Conservation (phyloP, 2,329 filamentous ascomycete species). For the Cadophora malorum region DNA sequence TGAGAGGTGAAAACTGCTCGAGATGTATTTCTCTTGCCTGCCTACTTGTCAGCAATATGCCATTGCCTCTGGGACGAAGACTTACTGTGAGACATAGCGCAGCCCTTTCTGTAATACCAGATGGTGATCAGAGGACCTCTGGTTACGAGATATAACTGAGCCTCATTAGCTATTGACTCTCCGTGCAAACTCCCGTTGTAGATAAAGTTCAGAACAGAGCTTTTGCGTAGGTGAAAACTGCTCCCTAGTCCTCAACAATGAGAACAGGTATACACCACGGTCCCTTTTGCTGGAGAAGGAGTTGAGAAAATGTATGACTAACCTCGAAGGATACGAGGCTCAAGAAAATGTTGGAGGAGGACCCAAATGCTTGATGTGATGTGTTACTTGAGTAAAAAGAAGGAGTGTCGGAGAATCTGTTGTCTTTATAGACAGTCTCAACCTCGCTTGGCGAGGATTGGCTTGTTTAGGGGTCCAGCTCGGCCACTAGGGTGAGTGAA, state of each 20-base stretch:
- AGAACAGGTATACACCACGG: not conserved
- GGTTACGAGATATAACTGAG: no score
- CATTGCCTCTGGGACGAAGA: slow-evolving; percentile 2
- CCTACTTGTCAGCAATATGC: not conserved
- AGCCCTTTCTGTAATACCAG: no score
- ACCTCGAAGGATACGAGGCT: not conserved
- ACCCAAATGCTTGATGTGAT: not conserved
- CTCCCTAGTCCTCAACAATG: no score
- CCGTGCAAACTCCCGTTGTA: no score
- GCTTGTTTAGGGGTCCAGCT: not conserved
- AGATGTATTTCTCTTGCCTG: slow-evolving; percentile 87
- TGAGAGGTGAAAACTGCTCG: slow-evolving; percentile 93
- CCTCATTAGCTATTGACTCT: no score
- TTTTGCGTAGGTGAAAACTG: no score
- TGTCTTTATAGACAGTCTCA: not conserved
- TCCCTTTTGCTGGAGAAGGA: not conserved
- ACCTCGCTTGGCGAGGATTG: not conserved
- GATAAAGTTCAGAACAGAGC: no score
- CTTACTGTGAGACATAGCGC: slow-evolving; percentile 59
- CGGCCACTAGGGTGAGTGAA: not conserved
- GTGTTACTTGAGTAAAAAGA: not conserved
- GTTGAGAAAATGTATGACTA: not conserved
- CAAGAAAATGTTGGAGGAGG: not conserved
- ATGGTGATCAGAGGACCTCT: no score
- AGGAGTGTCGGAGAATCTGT: no score